Evolutionary conservation across 257 asterid species (phyloP), one percentile per base, ranked within the genome.

Genomic region (Penstemon davidsonii): DNA sequence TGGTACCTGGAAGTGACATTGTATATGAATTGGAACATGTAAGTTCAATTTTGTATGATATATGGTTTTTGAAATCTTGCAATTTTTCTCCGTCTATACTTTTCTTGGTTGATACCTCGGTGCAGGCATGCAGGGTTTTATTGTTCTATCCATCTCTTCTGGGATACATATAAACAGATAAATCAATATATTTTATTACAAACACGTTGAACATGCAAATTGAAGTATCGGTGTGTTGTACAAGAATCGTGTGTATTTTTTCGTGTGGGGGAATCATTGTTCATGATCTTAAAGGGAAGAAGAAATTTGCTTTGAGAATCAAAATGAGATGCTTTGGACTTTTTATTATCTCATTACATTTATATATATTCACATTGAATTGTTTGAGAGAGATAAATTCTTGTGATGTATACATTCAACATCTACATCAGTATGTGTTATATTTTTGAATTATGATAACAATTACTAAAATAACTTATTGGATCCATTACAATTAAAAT

Each of bases 1-100:
- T 61, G 33, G 67, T 65, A 60, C 60, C 70, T 67, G 62, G 79
- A 51, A 61, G 42, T 50, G 63, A 75, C 67, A 62, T 38, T 82
- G 81, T 75, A 75, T 51, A 79, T 83, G 69, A 64, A 76, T 68
- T 62, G 60, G 64, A 69, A 72, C 55, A 52, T 76, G 64, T 73
- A 38, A 55, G 43, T 73, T 72, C 73, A 66, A 64, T 63, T 25
- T 25, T 25, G 33, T 25, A 25, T 25, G 33, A 70, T 73, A 76
- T 68, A 42, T 51, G 43, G 51, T 45, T 61, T 61, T 62, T 42
- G 42, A 6, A n/a, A 10, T 51, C 9, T 3, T 59, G 25, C 39
- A 7, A 12, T 19, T 45, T 61, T 67, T 62, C 6, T n/a, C 38
- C 60, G 19, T 7, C n/a, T 50, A n/a, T 11, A 6, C 4, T 39